phyloP scores from a whole-genome alignment of 768 basidiomycete genomes.

The Sistotremastrum suecicum region DNA sequence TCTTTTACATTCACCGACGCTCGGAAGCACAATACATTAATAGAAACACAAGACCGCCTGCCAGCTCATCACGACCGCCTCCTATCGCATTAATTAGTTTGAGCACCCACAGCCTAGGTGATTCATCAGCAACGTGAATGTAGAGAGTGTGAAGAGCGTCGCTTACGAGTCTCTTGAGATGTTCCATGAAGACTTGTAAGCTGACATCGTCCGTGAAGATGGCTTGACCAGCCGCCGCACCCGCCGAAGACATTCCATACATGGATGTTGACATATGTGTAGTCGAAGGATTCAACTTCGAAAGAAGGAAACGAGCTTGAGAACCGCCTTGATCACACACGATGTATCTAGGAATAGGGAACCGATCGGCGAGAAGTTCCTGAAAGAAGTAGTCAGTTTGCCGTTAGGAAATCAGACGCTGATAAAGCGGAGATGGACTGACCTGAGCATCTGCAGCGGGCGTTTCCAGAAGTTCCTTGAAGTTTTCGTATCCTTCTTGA shows the following conservation, averaged over 20 bases:
- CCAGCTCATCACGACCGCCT: too few species aligned
- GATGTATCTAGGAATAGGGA: slow-evolving; percentile 95
- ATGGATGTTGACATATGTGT: slow-evolving; percentile 90
- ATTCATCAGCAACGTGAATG: background rate
- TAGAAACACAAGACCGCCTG: too few species aligned
- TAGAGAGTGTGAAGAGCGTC: background rate
- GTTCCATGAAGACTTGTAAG: slow-evolving; percentile 95
- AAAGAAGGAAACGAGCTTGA: slow-evolving; percentile 95
- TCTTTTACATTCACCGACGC: too few species aligned
- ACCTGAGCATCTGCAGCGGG: slow-evolving; percentile 87
- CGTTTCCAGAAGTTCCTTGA: slow-evolving; percentile 81
- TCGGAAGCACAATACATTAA: too few species aligned
- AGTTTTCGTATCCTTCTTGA: slow-evolving; percentile 97
- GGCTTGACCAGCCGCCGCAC: slow-evolving; percentile 63
- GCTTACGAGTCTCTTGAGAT: slow-evolving; percentile 81
- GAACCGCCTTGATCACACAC: slow-evolving; percentile 96
- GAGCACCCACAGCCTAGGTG: slow-evolving; percentile 48
- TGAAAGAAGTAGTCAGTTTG: slow-evolving; percentile 16
- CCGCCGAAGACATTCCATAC: slow-evolving; percentile 59
- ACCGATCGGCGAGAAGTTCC: slow-evolving; percentile 90
- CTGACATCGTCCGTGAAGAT: slow-evolving; percentile 99
- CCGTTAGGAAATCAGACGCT: background rate
- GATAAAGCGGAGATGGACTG: slow-evolving; percentile 6
- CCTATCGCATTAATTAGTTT: slow-evolving; percentile 34
- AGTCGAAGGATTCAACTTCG: slow-evolving; percentile 94